Conservation (phyloP, 805 yeast genomes). For the Yarrowia phangngaensis region DNA sequence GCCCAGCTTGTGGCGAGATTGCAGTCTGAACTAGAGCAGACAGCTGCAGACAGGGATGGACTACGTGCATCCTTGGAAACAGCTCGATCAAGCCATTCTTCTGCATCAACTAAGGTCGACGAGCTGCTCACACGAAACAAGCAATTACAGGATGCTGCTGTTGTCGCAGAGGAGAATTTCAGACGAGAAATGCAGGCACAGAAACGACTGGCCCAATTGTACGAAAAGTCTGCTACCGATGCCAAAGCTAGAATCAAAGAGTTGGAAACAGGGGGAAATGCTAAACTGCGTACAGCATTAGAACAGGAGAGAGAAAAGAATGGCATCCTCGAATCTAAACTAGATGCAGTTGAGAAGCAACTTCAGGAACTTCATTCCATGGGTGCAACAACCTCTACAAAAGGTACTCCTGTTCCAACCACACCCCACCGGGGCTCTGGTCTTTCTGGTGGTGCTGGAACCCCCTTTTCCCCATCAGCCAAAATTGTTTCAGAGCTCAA, state of each 20-base stretch:
- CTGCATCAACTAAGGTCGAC: constrained; percentile 44
- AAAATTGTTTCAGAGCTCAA: constrained; percentile 48
- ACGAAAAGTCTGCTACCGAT: constrained; percentile 53
- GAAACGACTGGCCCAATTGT: constrained; percentile 55
- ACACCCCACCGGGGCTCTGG: constrained; percentile 30
- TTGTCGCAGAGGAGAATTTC: constrained; percentile 49
- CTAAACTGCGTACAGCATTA: constrained; percentile 41
- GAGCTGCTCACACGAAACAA: constrained; percentile 47
- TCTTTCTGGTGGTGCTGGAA: constrained; percentile 30
- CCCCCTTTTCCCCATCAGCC: constrained; percentile 53
- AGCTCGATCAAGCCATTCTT: constrained; percentile 41
- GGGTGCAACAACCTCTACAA: constrained; percentile 22
- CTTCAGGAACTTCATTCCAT: constrained; percentile 28
- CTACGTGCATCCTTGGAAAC: constrained; percentile 37
- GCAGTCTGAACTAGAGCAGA: constrained; percentile 41
- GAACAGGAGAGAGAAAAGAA: constrained; percentile 42
- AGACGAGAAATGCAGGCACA: constrained; percentile 57
- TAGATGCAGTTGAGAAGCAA: constrained; percentile 45
- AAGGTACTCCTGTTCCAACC: constrained; percentile 34
- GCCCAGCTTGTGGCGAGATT: constrained; percentile 38
- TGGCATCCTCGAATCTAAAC: constrained; percentile 41
- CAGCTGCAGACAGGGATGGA: constrained; percentile 38
- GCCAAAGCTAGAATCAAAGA: constrained; percentile 50
- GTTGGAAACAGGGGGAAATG: constrained; percentile 49
- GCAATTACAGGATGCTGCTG: constrained; percentile 46